These are phyloP conservation scores for Pelargonium exstipulatum DNA, from an alignment of 441 rosid species.

Conservation along the genomic window DNA sequence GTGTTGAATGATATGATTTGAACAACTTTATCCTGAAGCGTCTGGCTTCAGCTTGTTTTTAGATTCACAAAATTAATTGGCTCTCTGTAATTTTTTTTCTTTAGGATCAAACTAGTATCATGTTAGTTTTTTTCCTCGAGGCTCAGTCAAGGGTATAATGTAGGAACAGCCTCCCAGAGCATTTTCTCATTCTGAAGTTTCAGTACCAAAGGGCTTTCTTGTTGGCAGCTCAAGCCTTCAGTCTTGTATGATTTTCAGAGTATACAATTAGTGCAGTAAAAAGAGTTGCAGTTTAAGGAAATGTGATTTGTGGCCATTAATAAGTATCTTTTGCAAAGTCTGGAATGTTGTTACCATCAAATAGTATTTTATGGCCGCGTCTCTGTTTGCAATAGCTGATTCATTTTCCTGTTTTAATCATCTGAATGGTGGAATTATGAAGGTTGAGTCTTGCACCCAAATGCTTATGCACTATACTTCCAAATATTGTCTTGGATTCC, in stretches of 20 bases:
- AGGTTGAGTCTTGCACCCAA: not conserved
- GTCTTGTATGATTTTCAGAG: not conserved
- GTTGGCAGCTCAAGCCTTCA: conserved; percentile 1
- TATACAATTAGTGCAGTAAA: not conserved
- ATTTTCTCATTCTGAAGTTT: not conserved
- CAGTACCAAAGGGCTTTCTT: not conserved
- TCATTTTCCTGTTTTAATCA: conserved; percentile 1
- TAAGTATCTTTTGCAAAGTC: not conserved
- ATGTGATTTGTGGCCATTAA: not conserved
- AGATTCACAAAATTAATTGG: not conserved
- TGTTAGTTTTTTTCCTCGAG: not conserved
- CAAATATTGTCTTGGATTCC: not conserved
- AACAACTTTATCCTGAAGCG: too few relatives aligned
- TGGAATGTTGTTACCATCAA: not conserved
- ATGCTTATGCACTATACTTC: not conserved
- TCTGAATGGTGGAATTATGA: not conserved
- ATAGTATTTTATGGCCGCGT: conserved; percentile 6
- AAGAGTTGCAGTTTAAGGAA: not conserved
- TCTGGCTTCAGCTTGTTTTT: too few relatives aligned
- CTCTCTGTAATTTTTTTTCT: not conserved
- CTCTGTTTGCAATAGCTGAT: not conserved
- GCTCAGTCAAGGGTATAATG: not conserved
- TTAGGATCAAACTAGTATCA: not conserved
- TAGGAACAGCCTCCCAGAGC: not conserved
- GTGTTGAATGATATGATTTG: too few relatives aligned